These are phyloP conservation scores for Chlorella sp. DNA, from an alignment of 139 green algal genomes.

Conservation along the genomic window DNA sequence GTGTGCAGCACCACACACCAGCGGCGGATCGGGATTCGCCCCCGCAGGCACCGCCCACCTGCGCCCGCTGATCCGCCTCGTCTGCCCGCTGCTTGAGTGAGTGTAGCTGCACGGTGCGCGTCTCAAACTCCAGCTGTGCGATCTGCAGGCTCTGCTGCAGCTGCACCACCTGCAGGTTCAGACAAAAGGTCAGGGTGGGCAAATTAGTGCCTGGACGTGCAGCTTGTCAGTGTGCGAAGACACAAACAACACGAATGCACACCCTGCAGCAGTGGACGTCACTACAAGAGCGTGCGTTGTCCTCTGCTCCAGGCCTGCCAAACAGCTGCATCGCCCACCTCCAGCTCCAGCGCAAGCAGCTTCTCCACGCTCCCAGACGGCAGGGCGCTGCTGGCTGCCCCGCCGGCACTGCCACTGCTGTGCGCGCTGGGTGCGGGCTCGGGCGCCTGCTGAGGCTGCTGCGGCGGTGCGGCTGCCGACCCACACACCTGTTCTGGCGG, in stretches of 20 bases:
- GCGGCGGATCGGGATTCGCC: no score
- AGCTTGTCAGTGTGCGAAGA: no score
- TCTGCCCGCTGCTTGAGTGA: constrained; percentile 11
- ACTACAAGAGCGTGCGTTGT: no score
- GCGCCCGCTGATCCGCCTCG: constrained; percentile 5
- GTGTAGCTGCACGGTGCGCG: neutral
- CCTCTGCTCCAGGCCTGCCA: no score
- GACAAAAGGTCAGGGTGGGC: no score
- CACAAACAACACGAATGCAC: no score
- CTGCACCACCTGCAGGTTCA: constrained; percentile 26
- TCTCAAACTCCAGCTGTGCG: constrained; percentile 34
- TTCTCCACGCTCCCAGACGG: neutral
- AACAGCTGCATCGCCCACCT: no score
- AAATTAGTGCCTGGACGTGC: no score
- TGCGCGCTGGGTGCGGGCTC: neutral
- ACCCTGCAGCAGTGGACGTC: no score
- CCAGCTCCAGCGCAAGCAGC: constrained; percentile 38
- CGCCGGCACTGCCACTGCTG: neutral
- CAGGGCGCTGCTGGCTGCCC: neutral
- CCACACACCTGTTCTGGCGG: neutral
- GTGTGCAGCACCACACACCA: no score
- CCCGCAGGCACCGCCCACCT: neutral
- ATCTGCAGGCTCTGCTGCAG: constrained; percentile 43
- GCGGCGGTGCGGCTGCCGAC: neutral
- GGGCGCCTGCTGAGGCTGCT: neutral